Base-by-base conservation (phyloP, 371 early-diverging fungal species). In the Apophysomyces ossiformis region DNA sequence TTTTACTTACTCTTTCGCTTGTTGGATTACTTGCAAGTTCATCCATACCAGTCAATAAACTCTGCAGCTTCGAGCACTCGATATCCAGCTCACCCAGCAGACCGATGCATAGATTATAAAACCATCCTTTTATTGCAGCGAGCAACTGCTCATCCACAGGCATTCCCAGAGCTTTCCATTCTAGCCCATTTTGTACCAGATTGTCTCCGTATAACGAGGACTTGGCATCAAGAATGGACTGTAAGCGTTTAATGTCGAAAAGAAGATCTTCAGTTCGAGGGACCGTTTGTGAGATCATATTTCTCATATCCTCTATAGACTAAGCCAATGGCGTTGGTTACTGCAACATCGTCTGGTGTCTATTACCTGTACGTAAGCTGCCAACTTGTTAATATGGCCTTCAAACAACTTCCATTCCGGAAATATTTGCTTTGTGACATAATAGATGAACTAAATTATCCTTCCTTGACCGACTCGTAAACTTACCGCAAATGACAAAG, bases 131-230 rank as follows among this genome's bases (percentile, higher is more conserved):
- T 7, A 70, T 71, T 0, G 73, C 66, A 5, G 65, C 75, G 11
- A 82, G 60, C 9, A 82, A 60, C n/a, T 69, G 67, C 11, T 78
- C 77, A 37, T 82, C 75, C 11, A 76, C 83, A 1, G 83, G 83
- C 54, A 82, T 37, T 2, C 80, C 83, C 76, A 82, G 76, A 1
- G 80, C 74, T 63, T 78, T 79, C 83, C 83, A 82, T 64, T 74
- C 76, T 12, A 82, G 45, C 3, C 83, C 83, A 59, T 79, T 76
- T 18, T 82, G 83, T n/a, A 65, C 59, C 5, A 82, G 39, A 9
- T 70, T 68, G 44, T 82, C 78, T 5, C 80, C 77, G 60, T 79
- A 82, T 2, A 79, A 35, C 8, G 63, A 36, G 9, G 64, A 63
- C 57, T 78, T 77, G 5, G 38, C 65, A 35, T 79, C 80, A 0